A percentile compares a stretch with the other conserved stretches of the same genome.
phyloP scores from a whole-genome alignment of 768 basidiomycete genomes.

The Tylopilus rubrobrunneus region DNA sequence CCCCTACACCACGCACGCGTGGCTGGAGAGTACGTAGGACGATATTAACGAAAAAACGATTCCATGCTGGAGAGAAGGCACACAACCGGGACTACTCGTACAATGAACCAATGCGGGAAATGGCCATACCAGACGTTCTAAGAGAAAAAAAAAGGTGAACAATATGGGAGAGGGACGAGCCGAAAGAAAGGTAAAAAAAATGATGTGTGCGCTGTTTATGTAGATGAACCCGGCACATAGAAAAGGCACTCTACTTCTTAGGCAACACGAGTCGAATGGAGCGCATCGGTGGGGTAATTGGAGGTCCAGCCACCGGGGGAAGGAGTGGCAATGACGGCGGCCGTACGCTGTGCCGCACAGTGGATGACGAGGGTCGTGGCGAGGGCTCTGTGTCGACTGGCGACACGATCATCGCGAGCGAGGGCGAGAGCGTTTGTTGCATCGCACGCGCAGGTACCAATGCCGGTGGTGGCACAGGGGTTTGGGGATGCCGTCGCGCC shows the following conservation, averaged over 20 bases:
- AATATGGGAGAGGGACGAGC: background rate
- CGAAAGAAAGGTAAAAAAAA: background rate
- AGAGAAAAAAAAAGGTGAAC: background rate
- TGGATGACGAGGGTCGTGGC: constrained; percentile 28
- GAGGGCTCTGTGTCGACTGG: constrained; percentile 32
- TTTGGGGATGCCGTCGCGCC: constrained; percentile 32
- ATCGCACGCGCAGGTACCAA: constrained; percentile 28
- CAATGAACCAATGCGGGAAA: background rate
- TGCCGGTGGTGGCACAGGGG: constrained; percentile 26
- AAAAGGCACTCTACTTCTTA: constrained; percentile 26
- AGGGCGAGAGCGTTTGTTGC: constrained; percentile 33
- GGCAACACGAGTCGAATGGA: constrained; percentile 29
- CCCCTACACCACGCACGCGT: background rate
- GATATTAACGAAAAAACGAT: background rate
- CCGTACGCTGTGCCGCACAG: constrained; percentile 18
- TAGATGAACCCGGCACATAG: background rate
- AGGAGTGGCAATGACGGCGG: constrained; percentile 13
- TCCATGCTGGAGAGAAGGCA: background rate
- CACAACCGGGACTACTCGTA: constrained; percentile 10
- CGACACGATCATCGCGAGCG: constrained; percentile 34
- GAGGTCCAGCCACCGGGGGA: constrained; percentile 8
- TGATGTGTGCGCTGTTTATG: background rate
- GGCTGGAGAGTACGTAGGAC: background rate
- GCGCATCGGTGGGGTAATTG: constrained; percentile 29
- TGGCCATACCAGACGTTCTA: no score